Evolutionary conservation across 2,329 filamentous ascomycete genomes (phyloP).

Genomic region (Verticillium nubilum): DNA sequence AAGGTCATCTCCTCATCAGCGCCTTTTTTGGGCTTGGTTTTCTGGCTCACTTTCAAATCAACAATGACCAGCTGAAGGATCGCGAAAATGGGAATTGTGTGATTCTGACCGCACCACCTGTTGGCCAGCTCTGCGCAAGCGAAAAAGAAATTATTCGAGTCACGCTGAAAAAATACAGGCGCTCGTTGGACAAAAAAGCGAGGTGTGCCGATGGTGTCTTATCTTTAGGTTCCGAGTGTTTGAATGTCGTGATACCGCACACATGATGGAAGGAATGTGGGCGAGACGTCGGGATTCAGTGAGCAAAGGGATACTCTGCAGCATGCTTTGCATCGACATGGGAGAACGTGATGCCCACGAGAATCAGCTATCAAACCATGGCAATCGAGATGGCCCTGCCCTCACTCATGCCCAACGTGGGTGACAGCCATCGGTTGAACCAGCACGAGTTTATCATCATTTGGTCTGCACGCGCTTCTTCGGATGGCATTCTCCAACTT

Average conservation of each 20-base stretch:
- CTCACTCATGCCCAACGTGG: no score
- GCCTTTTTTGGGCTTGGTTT: not conserved
- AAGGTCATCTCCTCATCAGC: not conserved
- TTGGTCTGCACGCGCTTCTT: not conserved
- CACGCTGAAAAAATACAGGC: not conserved
- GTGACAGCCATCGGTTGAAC: no score
- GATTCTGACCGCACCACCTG: not conserved
- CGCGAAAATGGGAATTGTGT: not conserved
- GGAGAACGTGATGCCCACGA: not conserved
- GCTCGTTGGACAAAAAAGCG: not conserved
- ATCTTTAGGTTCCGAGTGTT: not conserved
- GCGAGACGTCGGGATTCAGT: not conserved
- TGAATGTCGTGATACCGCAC: not conserved
- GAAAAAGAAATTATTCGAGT: not conserved
- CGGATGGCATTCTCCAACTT: not conserved
- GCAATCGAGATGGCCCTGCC: no score
- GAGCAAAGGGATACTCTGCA: not conserved
- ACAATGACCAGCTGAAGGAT: not conserved
- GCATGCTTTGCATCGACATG: not conserved
- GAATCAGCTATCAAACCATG: not conserved
- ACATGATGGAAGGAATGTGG: not conserved
- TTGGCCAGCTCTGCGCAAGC: not conserved
- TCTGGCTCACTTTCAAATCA: not conserved
- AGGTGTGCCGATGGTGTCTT: not conserved
- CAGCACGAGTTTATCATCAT: not conserved